phyloP scores from a whole-genome alignment of 345 rosid genomes.

The Murraya koenigii region DNA sequence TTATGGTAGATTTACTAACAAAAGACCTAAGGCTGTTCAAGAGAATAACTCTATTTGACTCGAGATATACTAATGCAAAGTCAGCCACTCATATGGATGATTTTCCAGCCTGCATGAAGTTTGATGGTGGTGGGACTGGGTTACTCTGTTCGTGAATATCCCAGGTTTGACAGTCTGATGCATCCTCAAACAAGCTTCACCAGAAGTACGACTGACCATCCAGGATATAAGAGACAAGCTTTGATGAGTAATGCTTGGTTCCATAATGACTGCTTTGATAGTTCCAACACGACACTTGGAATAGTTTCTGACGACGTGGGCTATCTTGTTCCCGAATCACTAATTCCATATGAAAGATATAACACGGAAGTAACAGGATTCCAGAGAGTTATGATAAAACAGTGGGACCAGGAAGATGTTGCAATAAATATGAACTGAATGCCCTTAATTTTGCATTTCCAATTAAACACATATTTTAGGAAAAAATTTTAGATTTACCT shows the following conservation, averaged over 20 bases:
- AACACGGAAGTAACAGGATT: conserved; percentile 4
- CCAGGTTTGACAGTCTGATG: not conserved
- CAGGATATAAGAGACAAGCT: not conserved
- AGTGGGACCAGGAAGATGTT: not conserved
- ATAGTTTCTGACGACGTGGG: not conserved
- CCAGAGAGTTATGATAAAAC: not conserved
- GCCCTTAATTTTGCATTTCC: no score
- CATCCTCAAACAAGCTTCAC: not conserved
- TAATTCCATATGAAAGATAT: not conserved
- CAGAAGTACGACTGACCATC: not conserved
- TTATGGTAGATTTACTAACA: no score
- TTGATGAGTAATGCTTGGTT: not conserved
- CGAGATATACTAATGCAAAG: no score
- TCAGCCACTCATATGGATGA: no score
- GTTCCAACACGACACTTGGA: not conserved
- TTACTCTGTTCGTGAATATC: not conserved
- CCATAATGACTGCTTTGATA: not conserved
- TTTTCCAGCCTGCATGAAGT: no score
- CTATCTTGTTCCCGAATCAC: not conserved
- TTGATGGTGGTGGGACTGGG: not conserved
- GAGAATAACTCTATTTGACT: no score
- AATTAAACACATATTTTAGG: no score
- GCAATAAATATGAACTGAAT: no score
- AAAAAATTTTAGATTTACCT: no score
- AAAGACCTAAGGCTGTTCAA: no score